phyloP scores from a whole-genome alignment of 208 protist species.

The Entamoeba dispar region DNA sequence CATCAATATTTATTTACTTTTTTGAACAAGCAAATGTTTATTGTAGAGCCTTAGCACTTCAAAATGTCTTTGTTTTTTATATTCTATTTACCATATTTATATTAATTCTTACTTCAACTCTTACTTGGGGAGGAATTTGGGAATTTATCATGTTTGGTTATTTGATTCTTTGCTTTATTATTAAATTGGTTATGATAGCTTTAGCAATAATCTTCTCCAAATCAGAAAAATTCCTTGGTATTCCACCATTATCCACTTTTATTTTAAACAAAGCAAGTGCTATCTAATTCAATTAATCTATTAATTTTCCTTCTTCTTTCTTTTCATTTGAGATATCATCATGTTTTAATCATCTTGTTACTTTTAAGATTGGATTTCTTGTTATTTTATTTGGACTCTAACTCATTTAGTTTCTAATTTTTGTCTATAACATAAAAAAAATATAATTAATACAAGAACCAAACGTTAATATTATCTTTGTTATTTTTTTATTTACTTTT shows the following conservation, averaged over 20 bases:
- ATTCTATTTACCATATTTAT: background rate
- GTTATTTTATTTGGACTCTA: too few relatives aligned
- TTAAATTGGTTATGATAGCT: background rate
- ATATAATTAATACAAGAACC: too few relatives aligned
- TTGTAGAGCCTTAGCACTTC: background rate
- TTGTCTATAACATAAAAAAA: too few relatives aligned
- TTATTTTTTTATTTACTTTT: too few relatives aligned
- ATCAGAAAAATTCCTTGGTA: background rate
- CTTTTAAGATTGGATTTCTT: too few relatives aligned
- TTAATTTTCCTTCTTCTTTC: background rate
- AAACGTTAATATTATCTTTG: too few relatives aligned
- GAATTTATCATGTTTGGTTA: background rate
- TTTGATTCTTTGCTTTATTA: background rate
- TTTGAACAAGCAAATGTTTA: background rate
- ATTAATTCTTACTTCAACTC: background rate
- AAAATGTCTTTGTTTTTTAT: background rate
- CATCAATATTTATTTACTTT: background rate
- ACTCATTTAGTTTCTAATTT: too few relatives aligned
- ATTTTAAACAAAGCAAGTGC: background rate
- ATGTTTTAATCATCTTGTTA: too few relatives aligned
- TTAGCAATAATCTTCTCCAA: background rate
- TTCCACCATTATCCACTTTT: background rate
- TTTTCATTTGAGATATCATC: background rate
- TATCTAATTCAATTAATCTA: background rate
- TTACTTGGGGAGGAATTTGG: background rate